Base-by-base conservation (phyloP, 176 grass and related monocot genomes). In the Zoysia japonica region DNA sequence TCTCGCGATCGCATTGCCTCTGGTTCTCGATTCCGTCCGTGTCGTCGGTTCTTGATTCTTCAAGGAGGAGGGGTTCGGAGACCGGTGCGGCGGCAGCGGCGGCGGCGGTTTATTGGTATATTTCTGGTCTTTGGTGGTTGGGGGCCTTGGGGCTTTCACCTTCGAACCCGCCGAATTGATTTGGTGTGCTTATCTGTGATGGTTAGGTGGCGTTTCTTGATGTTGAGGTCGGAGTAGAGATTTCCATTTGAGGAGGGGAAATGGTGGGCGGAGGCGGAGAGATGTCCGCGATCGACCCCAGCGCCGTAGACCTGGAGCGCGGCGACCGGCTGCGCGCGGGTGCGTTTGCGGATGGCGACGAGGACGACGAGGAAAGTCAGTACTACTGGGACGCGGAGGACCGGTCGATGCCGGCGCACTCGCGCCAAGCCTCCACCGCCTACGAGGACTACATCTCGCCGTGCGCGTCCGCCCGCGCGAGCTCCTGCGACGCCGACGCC, bases 361-460 rank as follows among this genome's bases (percentile, higher is more conserved):
- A 84, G 6, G 85, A 63, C 1, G 87, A 68, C n/a, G 83, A 82
- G 7, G 86, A 68, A 42, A 97, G 87, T 82, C 81, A 89, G 79
- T 97, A 90, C 85, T 97, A 88, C 75, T 82, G 89, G 55, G 94
- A 97, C 49, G 84, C 91, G 11, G 94, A 97, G 83, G 94, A 97
- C 85, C 87, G 81, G 67, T 77, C 91, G 6, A 93, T 87, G 86
- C 84, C 77, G 42, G 77, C 85, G 15, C 81, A 88, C 82, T 91
- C 94, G 50, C 82, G 88, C 66, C 84, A 91, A 48, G 76, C 78
- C 64, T 85, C 87, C 40, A 28, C 77, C 78, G 80, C 78, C 42
- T 91, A 74, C 68, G 71, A 81, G 69, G 84, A 83, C 82, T 87
- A 80, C 69, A 85, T 87, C 78, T 83, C 81, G 12, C 79, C 77